Conservation (phyloP, 1,284 basidiomycete genomes). For the Puccinia polysora region DNA sequence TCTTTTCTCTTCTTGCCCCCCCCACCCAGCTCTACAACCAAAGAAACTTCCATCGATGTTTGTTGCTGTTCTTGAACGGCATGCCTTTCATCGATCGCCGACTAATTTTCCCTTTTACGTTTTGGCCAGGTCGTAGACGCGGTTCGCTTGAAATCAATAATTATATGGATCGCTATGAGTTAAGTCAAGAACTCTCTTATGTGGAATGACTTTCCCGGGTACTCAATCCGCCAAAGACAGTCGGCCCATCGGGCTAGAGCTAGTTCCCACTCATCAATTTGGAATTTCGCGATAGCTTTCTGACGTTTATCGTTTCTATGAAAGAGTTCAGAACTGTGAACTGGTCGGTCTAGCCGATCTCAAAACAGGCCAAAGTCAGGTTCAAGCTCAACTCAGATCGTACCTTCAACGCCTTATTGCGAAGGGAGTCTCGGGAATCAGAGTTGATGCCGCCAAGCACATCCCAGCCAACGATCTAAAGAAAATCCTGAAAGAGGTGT, state of each 20-base stretch:
- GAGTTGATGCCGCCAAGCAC: constrained; percentile 40
- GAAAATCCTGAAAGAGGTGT: background rate
- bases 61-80: background rate
- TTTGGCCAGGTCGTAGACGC: constrained; percentile 19
- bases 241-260: no score
- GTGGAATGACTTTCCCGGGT: background rate
- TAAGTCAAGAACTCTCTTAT: no score
- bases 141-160: constrained; percentile 4
- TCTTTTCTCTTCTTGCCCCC: background rate
- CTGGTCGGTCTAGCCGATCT: constrained; percentile 34
- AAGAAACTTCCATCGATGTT: constrained; percentile 23
- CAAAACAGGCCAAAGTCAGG: background rate
- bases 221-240: no score
- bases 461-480: constrained; percentile 23
- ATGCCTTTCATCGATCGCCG: background rate
- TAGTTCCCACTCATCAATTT: no score
- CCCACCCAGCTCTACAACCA: constrained; percentile 1
- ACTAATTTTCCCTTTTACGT: background rate
- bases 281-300: no score
- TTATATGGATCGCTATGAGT: constrained; percentile 31
- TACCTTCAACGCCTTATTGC: constrained; percentile 4
- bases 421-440: constrained; percentile 15
- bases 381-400: background rate
- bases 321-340: constrained; percentile 41
- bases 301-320: no score